Evolutionary conservation across 192 early-diverging fungal genomes (phyloP), one percentile per base, ranked within the genome.

Genomic region (Coemansia sp.): DNA sequence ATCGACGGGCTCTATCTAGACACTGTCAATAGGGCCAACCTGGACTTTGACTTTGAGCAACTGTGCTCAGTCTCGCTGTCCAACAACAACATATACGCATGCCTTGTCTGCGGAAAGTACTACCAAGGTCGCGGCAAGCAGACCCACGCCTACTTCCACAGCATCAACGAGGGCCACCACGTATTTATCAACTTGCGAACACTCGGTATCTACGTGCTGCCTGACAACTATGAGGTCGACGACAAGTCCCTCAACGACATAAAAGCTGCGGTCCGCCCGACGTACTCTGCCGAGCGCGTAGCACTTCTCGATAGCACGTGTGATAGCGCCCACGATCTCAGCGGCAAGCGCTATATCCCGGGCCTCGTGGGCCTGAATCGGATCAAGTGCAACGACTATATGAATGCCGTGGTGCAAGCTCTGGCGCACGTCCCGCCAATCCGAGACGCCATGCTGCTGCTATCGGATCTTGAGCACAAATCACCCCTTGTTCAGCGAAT

Each of bases 41-140:
- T 99, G 31, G 97, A 99, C 82, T 99, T 99, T 87, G 97, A 99
- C 71, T 99, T 99, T 79, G 97, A 99, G 72, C 94, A 97, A 59
- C 88, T 97, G 20, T 99, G 97, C 79, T 96, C 93, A 3, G 94
- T 99, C 1, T 97, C 95, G 27, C 85, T 99, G 41, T 91, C 91
- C 32, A 93, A 95, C 64, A 72, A 92, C 73, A 99, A 99, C 57
- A 93, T 99, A 0, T 99, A 99, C 69, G 92, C 95, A 0, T 99
- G 97, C 75, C 87, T 99, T 7, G 91, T 96, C 6, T 99, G 97
- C 65, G 97, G 96, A 56, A 97, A 94, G 72, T 99, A 95, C 71
- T 96, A 86, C 67, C 94, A 96, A 87, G 94, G 97, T 17, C 89
- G 97, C 31, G 96, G 97, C 53, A 88, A 86, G 64, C 73, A 89